Evolutionary conservation across 208 protist genomes (phyloP).

Genomic region (Acanthamoeba lenticulata): DNA sequence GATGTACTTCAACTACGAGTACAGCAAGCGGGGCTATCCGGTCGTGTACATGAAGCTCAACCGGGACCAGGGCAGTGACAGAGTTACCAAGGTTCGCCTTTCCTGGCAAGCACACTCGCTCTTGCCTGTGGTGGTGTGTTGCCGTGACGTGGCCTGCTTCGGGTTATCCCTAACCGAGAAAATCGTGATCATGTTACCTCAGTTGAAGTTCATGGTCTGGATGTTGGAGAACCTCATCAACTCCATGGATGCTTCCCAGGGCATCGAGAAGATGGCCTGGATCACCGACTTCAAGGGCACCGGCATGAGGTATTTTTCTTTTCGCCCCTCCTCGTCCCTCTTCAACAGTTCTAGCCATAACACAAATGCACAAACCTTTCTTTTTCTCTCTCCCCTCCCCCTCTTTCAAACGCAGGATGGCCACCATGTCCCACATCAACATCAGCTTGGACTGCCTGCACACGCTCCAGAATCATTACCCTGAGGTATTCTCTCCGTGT

Average conservation of each 20-base stretch:
- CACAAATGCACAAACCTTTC: no score
- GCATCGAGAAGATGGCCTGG: slow-evolving; percentile 33
- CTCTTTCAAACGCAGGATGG: background rate
- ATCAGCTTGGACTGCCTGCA: slow-evolving; percentile 2
- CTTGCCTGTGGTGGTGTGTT: no score
- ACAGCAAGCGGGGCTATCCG: background rate
- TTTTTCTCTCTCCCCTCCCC: no score
- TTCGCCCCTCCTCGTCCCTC: no score
- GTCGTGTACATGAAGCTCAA: slow-evolving; percentile 11
- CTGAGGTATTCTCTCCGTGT: background rate
- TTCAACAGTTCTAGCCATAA: no score
- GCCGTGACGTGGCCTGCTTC: no score
- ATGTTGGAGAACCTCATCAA: slow-evolving; percentile 17
- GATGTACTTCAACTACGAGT: slow-evolving; percentile 8
- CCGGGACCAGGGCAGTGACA: background rate
- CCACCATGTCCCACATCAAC: slow-evolving; percentile 39
- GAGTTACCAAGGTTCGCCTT: slow-evolving; percentile 14
- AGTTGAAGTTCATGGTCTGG: slow-evolving; percentile 59
- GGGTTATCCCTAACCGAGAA: no score
- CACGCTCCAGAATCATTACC: slow-evolving; percentile 35
- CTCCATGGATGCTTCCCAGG: background rate
- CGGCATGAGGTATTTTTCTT: background rate
- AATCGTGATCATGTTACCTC: background rate
- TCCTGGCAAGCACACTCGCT: background rate
- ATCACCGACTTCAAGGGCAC: slow-evolving; percentile 28